A percentile compares a stretch with the other conserved stretches of the same genome.
These are phyloP conservation scores for Botrytis elliptica DNA, from an alignment of 2,329 filamentous ascomycete species.

Conservation along the genomic window DNA sequence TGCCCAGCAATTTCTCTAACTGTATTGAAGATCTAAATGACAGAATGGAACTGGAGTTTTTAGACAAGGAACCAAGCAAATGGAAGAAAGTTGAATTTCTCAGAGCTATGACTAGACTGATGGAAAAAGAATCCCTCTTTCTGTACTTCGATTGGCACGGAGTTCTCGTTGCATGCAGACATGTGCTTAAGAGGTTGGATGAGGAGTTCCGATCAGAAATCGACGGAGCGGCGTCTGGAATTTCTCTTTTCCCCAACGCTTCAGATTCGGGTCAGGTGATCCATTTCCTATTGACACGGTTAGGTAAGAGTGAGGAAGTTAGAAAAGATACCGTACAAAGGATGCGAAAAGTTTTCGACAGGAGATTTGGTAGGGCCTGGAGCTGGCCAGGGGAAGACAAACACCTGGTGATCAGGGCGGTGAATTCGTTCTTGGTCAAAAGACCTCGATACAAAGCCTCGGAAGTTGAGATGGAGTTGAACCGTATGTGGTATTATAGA, in stretches of 20 bases:
- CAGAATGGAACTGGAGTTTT: not conserved
- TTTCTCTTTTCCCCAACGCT: not conserved
- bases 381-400: not conserved
- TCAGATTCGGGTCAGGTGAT: not conserved
- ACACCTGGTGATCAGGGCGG: not conserved
- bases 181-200: not conserved
- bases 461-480: not conserved
- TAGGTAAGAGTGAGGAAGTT: not conserved
- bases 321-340: not conserved
- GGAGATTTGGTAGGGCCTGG: fast-evolving
- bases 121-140: slow-evolving; percentile 23
- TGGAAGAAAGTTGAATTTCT: slow-evolving; percentile 25
- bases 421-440: not conserved
- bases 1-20: not conserved
- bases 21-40: not conserved
- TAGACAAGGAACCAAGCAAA: slow-evolving; percentile 16
- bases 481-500: fast-evolving
- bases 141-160: slow-evolving; percentile 28
- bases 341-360: not conserved
- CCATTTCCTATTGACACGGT: not conserved
- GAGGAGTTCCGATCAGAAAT: not conserved
- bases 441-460: not conserved
- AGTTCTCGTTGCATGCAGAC: slow-evolving; percentile 17
- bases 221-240: not conserved
- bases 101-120: slow-evolving; percentile 16